A percentile compares a stretch with the other conserved stretches of the same genome.
Conservation (phyloP, 352 stramenopile genomes). For the Globisporangium middletonii region DNA sequence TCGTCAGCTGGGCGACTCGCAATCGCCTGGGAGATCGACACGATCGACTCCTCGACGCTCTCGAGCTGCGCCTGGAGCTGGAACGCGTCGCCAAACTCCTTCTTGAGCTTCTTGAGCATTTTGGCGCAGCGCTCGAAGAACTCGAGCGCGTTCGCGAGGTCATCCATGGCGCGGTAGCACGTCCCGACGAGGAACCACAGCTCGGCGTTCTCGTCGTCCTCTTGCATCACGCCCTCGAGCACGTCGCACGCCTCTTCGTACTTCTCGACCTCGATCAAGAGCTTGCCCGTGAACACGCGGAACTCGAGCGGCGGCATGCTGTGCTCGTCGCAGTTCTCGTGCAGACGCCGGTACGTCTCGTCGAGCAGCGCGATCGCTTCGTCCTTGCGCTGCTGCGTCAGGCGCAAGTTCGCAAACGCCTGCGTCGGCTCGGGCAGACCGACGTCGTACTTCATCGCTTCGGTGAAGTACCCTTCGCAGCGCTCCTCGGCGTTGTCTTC, state of each 20-base stretch:
- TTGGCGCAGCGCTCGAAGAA: conserved; percentile 78
- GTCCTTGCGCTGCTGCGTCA: conserved; percentile 90
- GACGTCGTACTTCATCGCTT: conserved; percentile 90
- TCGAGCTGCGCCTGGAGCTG: conserved; percentile 76
- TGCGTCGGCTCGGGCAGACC: conserved; percentile 90
- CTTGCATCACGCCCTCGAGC: conserved; percentile 84
- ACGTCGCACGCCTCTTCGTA: conserved; percentile 79
- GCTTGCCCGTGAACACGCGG: conserved; percentile 73
- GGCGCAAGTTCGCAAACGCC: conserved; percentile 91
- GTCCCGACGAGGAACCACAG: conserved; percentile 87
- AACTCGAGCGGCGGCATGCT: conserved; percentile 81
- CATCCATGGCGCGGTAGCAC: conserved; percentile 84
- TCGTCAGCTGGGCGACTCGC: conserved; percentile 48
- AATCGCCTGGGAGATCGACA: conserved; percentile 44
- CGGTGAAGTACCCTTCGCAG: conserved; percentile 89
- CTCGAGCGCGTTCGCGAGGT: conserved; percentile 73
- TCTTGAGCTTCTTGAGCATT: conserved; percentile 81
- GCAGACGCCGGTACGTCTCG: conserved; percentile 89
- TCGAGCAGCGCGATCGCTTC: conserved; percentile 88
- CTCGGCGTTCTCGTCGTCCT: conserved; percentile 88
- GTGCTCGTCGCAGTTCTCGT: conserved; percentile 63
- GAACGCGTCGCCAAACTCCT: conserved; percentile 64
- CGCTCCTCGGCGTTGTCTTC: conserved; percentile 89
- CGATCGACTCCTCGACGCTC: conserved; percentile 61
- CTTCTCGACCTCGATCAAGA: conserved; percentile 83